Conservation (phyloP, 2,329 filamentous ascomycete genomes). For the Apiospora malaysiana region DNA sequence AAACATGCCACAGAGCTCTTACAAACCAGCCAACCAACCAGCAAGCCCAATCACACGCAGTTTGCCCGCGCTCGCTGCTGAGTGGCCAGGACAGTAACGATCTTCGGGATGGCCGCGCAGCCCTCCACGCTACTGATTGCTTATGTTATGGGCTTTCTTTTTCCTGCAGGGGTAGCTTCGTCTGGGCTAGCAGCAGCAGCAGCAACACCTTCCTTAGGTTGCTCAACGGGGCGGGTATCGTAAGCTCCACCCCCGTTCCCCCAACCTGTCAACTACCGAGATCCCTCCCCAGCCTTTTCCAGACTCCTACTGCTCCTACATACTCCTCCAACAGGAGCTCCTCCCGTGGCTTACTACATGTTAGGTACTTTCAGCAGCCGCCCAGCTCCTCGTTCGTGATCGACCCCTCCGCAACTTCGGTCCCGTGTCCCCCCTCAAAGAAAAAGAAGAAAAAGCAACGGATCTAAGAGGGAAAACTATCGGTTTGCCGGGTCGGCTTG, state of each 20-base stretch:
- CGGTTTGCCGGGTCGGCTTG: not conserved
- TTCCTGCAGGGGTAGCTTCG: constrained; percentile 1
- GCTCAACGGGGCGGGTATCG: not conserved
- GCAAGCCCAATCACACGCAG: not conserved
- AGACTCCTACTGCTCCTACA: not conserved
- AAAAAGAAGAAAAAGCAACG: too few relatives aligned
- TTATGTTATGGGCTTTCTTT: not conserved
- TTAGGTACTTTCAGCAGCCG: not conserved
- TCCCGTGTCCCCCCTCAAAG: not conserved
- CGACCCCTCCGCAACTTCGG: not conserved
- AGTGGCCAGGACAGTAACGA: not conserved
- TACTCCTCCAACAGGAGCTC: not conserved
- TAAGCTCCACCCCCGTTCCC: not conserved
- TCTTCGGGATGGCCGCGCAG: constrained; percentile 15
- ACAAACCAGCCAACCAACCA: not conserved
- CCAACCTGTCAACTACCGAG: constrained; percentile 1
- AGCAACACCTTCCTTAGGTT: not conserved
- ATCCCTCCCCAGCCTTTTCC: not conserved
- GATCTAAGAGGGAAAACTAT: not conserved
- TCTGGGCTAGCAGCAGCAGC: too few relatives aligned
- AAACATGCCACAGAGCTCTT: not conserved
- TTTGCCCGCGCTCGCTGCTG: not conserved
- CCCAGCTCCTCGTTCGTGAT: not conserved
- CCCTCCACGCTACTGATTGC: not conserved
- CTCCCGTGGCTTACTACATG: too few relatives aligned